Conservation (phyloP, 2,329 filamentous ascomycete species). For the Aplosporella prunicola region DNA sequence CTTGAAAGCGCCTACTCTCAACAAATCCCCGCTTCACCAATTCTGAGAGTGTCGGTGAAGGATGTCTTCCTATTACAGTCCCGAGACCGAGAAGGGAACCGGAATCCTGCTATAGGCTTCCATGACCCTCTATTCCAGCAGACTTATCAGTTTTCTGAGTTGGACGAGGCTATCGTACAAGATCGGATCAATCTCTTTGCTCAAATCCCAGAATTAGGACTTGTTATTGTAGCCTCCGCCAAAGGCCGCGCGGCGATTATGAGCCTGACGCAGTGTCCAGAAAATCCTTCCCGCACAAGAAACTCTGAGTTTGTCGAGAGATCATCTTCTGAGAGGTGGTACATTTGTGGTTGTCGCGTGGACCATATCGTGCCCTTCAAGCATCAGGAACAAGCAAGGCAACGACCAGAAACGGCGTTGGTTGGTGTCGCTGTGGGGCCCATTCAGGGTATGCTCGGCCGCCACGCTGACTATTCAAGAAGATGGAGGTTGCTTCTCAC, state of each 20-base stretch:
- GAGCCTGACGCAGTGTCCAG: conserved; percentile 48
- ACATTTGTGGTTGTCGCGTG: conserved; percentile 40
- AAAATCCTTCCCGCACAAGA: too few species aligned
- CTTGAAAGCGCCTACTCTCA: too few species aligned
- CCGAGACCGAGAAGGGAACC: conserved; percentile 8
- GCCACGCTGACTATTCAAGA: conserved; percentile 17
- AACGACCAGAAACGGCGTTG: conserved; percentile 42
- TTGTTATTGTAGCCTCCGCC: conserved; percentile 59
- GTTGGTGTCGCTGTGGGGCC: conserved; percentile 61
- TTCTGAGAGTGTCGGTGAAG: conserved; percentile 34
- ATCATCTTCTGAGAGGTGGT: background rate
- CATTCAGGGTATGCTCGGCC: conserved; percentile 40
- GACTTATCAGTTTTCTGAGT: background rate
- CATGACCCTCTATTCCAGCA: conserved; percentile 13
- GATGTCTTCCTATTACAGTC: conserved; percentile 37
- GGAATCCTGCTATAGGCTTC: background rate
- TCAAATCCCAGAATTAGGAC: conserved; percentile 59
- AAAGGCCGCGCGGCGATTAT: conserved; percentile 56
- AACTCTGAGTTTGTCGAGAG: conserved; percentile 6
- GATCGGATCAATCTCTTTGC: conserved; percentile 54
- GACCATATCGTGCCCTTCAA: conserved; percentile 48
- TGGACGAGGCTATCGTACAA: conserved; percentile 13
- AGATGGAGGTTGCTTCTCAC: conserved; percentile 62
- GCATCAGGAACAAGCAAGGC: conserved; percentile 41
- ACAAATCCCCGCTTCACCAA: conserved; percentile 21